Evolutionary conservation across 805 yeast species (phyloP), one percentile per base, ranked within the genome.

Genomic region (Candida ortonii): DNA sequence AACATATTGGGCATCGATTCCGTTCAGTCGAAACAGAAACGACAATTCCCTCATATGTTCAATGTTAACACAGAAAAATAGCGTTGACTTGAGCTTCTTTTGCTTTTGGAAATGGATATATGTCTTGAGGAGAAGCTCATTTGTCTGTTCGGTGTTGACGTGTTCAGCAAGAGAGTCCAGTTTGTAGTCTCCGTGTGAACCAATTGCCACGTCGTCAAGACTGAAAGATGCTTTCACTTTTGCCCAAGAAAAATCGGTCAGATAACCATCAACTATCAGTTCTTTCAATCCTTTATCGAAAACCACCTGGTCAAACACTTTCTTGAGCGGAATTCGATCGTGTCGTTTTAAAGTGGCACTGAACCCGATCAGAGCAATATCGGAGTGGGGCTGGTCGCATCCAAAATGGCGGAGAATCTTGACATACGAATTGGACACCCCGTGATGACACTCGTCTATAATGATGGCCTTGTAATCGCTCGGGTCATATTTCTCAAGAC

Each of bases 391-490:
- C 1, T 52, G 49, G 24, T 57, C 47, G 6, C 80, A 80, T 1
- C 65, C 64, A 48, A 89, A 86, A 49, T 84, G 68, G 3, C 65
- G 55, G 33, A 86, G 54, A 1, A 88, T 67, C 19, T 68, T 66
- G 12, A 60, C 28, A 64, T 89, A 90, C 1, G 88, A 68, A 11
- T 57, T 52, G 1, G 96, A 87, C 1, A 84, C 83, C 0, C 95
- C 80, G 58, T 89, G 97, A 53, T 89, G 97, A 25, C 96, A 94
- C 55, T 89, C 97, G 59, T 89, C 97, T 2, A 89, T 67, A 14
- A 89, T 77, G 12, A 90, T 73, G 20, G 88, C 67, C 52, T 85
- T 82, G 61, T 71, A 81, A n/a, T 74, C 73, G 2, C 35, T 30
- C 0, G 89, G 81, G 35, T 73, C 57, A 49, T 80, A 83, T 29